Percentiles rank a stretch among this genome's conserved stretches.
These are phyloP conservation scores for Penicillium sp. DNA, from an alignment of 2,329 filamentous ascomycete species.

Conservation along the genomic window DNA sequence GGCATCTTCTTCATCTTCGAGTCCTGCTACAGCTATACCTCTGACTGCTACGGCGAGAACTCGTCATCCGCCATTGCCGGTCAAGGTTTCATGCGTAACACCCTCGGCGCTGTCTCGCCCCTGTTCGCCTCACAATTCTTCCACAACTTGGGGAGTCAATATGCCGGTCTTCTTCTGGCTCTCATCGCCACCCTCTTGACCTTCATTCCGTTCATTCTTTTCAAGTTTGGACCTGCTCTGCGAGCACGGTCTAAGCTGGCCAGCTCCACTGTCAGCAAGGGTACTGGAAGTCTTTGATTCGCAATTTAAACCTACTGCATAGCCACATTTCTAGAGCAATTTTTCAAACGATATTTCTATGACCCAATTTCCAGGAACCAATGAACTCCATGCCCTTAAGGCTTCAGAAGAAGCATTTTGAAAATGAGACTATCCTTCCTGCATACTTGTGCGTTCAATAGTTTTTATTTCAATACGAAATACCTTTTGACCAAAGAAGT, in stretches of 20 bases:
- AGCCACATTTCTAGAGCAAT: no score
- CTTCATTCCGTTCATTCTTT: constrained; percentile 28
- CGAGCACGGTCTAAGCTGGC: constrained; percentile 29
- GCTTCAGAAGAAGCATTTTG: no score
- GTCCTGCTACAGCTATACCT: constrained; percentile 45
- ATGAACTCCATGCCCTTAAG: no score
- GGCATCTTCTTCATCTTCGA: constrained; percentile 49
- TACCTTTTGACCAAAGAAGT: no score
- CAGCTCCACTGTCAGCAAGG: constrained; percentile 10
- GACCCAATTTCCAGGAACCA: no score
- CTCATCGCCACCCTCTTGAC: constrained; percentile 39
- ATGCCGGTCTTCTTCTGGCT: constrained; percentile 46
- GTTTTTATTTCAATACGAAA: no score
- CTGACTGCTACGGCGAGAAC: constrained; percentile 48
- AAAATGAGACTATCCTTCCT: no score
- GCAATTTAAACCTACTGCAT: no score
- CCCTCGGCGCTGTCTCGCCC: constrained; percentile 48
- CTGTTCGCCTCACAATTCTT: constrained; percentile 50
- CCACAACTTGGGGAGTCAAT: constrained; percentile 49
- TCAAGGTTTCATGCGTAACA: constrained; percentile 50
- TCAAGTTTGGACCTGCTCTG: constrained; percentile 24
- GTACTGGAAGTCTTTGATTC: not conserved
- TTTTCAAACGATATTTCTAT: not conserved
- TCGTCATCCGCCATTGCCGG: constrained; percentile 42
- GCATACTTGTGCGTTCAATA: no score